Percentiles rank a stretch among this genome's conserved stretches.
Conservation (phyloP, 257 asterid genomes). For the Nemophila menziesii region DNA sequence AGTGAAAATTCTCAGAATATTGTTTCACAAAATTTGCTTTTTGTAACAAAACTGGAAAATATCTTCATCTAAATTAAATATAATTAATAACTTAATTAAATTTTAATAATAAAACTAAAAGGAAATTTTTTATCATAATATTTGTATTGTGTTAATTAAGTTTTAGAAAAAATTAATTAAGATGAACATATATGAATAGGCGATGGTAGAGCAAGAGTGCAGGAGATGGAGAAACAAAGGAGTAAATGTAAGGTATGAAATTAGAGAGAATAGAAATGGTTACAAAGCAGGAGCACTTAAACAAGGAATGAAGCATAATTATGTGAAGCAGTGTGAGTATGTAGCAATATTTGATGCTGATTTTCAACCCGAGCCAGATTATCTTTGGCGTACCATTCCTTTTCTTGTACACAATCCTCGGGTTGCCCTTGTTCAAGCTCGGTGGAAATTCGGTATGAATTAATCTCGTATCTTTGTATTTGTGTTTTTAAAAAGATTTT, state of each 20-base stretch:
- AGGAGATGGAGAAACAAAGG: constrained; percentile 28
- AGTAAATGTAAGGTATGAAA: constrained; percentile 23
- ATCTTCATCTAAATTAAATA: too few relatives aligned
- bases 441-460: constrained; percentile 40
- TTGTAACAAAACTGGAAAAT: too few relatives aligned
- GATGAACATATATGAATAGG: constrained; percentile 8
- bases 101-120: too few relatives aligned
- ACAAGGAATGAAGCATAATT: constrained; percentile 26
- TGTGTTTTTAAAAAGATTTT: too few relatives aligned
- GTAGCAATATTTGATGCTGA: constrained; percentile 33
- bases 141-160: too few relatives aligned
- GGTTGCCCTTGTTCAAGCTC: constrained; percentile 30
- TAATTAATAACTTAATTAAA: too few relatives aligned
- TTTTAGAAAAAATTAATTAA: too few relatives aligned
- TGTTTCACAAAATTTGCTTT: too few relatives aligned
- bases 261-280: constrained; percentile 26
- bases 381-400: constrained; percentile 21
- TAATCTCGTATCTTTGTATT: too few relatives aligned
- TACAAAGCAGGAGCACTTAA: constrained; percentile 35
- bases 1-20: too few relatives aligned
- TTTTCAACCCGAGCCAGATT: constrained; percentile 26
- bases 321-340: constrained; percentile 23
- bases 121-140: too few relatives aligned
- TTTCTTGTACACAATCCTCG: constrained; percentile 28
- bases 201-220: constrained; percentile 26